Base-by-base conservation (phyloP, 805 yeast species). In the Metschnikowia cubensis region DNA sequence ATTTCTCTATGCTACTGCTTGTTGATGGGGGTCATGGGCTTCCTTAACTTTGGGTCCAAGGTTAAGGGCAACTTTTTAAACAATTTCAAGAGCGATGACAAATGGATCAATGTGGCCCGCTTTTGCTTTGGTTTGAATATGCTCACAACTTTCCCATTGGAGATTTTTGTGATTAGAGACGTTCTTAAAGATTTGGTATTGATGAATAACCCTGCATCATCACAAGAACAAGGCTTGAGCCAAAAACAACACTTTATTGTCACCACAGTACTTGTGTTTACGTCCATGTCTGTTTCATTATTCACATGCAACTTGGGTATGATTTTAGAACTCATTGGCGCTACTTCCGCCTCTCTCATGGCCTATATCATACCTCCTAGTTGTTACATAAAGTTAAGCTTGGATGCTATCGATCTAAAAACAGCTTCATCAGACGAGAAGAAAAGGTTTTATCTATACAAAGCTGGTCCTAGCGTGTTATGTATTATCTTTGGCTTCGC, bases 291-390 rank as follows among this genome's bases (percentile, higher is more conserved):
- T 0, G 83, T 89, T 2, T 77, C 97, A 0, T 70, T 92, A 32
- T 68, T 83, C 50, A 89, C 97, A 0, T 91, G 97, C 62, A 89
- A 90, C 56, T 73, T 91, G 49, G 98, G 98, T 1, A 87, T 94
- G 11, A 84, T 92, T 29, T 73, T 91, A 37, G 97, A 92, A 62
- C 74, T 91, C 3, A 90, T 89, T 32, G 98, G 98, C 1, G 91
- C 97, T 0, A 86, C 96, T 0, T 86, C 96, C 0, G 97, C 97
- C 0, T 89, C 96, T 17, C 73, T 87, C 35, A 84, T 92, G 85
- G 97, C 98, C 0, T 91, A 88, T 63, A 89, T 91, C 20, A 70
- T 91, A 15, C 98, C 98, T 0, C 96, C 97, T 3, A 64, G 85
- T 64, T 91, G 97, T 59, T 87, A 78, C 59, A 65, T 89, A 53